phyloP scores from a whole-genome alignment of 805 yeast genomes.

The Candida tibetensis region DNA sequence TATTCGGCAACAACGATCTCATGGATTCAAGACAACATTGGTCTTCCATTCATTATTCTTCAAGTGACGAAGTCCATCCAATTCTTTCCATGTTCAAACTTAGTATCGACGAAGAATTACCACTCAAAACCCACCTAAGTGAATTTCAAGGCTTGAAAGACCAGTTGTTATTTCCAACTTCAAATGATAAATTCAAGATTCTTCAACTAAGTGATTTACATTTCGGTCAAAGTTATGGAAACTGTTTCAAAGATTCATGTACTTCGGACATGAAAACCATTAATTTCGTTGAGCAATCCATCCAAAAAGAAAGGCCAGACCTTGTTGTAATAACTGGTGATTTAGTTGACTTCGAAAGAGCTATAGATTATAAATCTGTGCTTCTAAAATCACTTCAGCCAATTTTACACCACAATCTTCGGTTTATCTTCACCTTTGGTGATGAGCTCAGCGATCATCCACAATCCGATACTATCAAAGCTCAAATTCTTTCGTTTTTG shows the following conservation, averaged over 20 bases:
- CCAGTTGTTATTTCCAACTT: not conserved
- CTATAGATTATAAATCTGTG: slow-evolving; percentile 27
- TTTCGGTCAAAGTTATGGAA: slow-evolving; percentile 31
- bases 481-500: slow-evolving; percentile 23
- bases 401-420: slow-evolving; percentile 26
- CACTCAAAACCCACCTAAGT: not conserved
- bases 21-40: slow-evolving; percentile 25
- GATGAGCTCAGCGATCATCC: slow-evolving; percentile 14
- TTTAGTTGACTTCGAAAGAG: slow-evolving; percentile 28
- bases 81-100: slow-evolving; percentile 19
- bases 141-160: slow-evolving; percentile 3
- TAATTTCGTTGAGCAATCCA: slow-evolving; percentile 25
- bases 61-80: slow-evolving; percentile 7
- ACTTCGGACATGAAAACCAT: slow-evolving; percentile 30
- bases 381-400: slow-evolving; percentile 33
- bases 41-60: slow-evolving; percentile 9
- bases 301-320: slow-evolving; percentile 30
- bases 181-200: slow-evolving; percentile 24
- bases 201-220: slow-evolving; percentile 41
- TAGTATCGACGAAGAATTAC: slow-evolving; percentile 5
- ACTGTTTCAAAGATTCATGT: slow-evolving; percentile 18
- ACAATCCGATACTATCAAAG: not conserved
- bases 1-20: slow-evolving; percentile 31
- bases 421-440: slow-evolving; percentile 39
- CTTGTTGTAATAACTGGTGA: slow-evolving; percentile 42